These are phyloP conservation scores for Delitschia confertaspora DNA, from an alignment of 495 filamentous ascomycete genomes.

Conservation along the genomic window DNA sequence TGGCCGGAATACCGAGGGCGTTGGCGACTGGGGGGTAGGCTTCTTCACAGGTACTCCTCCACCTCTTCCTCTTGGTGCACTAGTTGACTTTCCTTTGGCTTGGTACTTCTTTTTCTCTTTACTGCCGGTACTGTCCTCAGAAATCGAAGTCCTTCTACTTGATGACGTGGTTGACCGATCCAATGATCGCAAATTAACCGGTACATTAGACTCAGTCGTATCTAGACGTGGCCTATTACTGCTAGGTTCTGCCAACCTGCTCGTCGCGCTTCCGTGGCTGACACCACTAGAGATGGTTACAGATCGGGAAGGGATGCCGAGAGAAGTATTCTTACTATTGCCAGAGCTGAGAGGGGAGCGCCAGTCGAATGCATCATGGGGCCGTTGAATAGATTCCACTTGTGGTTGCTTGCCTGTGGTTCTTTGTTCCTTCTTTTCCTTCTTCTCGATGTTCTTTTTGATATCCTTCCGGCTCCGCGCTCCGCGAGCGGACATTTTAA, in stretches of 20 bases:
- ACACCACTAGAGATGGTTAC: conserved; percentile 19
- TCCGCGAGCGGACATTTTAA: conserved; percentile 27
- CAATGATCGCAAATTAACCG: conserved; percentile 4
- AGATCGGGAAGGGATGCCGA: conserved; percentile 8
- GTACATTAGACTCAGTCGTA: conserved; percentile 12
- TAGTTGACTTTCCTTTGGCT: conserved; percentile 24
- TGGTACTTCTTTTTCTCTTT: conserved; percentile 25
- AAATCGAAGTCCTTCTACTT: conserved; percentile 11
- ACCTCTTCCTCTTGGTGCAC: conserved; percentile 26
- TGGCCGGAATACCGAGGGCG: conserved; percentile 9
- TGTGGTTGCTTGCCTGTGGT: conserved; percentile 13
- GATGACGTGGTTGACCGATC: conserved; percentile 13
- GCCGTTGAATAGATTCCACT: conserved; percentile 10
- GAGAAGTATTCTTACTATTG: conserved; percentile 8
- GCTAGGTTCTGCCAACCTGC: conserved; percentile 11
- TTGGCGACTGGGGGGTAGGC: not conserved
- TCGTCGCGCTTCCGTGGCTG: conserved; percentile 15
- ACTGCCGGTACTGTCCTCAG: conserved; percentile 6
- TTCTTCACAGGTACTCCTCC: conserved; percentile 27
- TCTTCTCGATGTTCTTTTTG: conserved; percentile 28
- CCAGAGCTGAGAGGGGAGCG: conserved; percentile 7
- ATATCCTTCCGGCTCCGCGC: conserved; percentile 27
- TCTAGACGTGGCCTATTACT: conserved; percentile 5
- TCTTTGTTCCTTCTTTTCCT: conserved; percentile 31
- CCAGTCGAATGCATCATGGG: conserved; percentile 23